phyloP scores from a whole-genome alignment of 192 early-diverging fungal species.

The Diversispora eburnea region DNA sequence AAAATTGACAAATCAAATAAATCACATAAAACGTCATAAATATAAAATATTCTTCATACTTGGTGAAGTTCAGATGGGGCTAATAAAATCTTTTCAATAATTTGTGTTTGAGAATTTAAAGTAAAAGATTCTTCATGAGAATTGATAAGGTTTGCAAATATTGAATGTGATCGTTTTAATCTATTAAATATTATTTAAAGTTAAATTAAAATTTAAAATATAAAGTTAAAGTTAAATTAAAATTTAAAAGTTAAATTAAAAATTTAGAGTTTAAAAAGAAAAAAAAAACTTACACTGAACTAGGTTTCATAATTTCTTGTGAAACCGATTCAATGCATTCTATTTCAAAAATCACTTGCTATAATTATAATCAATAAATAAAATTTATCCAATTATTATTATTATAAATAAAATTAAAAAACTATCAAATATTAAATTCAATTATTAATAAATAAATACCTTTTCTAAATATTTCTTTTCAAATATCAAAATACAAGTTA shows the following conservation, averaged over 20 bases:
- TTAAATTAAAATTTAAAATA: too few relatives aligned
- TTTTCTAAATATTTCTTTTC: not conserved
- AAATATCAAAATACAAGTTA: conserved; percentile 4
- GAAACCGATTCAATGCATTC: not conserved
- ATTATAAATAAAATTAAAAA: not conserved
- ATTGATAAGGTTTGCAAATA: not conserved
- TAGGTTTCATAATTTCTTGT: not conserved
- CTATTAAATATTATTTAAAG: not conserved
- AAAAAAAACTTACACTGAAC: not conserved
- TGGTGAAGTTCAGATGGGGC: not conserved
- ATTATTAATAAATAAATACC: not conserved
- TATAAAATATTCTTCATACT: not conserved
- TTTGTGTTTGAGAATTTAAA: conserved; percentile 4
- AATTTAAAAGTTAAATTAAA: too few relatives aligned
- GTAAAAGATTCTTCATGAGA: conserved; percentile 14
- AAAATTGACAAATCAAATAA: not conserved
- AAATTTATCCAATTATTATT: not conserved
- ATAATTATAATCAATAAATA: not conserved
- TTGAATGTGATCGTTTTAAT: conserved; percentile 6
- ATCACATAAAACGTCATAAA: not conserved
- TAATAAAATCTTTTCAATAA: conserved; percentile 22
- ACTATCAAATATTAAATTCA: not conserved
- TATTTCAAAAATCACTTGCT: not conserved
- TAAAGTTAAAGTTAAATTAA: too few relatives aligned
- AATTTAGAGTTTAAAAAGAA: too few relatives aligned